Evolutionary conservation across 1,284 basidiomycete genomes (phyloP), one percentile per base, ranked within the genome.

Genomic region (Fereydounia khargensis): DNA sequence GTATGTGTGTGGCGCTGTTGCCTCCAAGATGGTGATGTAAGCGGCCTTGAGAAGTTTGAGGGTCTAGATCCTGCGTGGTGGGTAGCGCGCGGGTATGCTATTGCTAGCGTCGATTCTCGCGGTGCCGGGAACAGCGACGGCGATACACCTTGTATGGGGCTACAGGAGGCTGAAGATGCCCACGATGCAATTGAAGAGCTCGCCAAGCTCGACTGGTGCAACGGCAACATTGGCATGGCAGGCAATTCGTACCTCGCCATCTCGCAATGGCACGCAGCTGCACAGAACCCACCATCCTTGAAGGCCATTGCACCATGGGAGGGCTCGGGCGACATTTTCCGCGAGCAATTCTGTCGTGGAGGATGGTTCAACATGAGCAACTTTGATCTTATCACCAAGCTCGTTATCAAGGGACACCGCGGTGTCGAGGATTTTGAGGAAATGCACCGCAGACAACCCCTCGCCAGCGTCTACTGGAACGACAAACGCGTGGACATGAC

Each of bases 31-130:
- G 31, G 49, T 45, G 23, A 42, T 31, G 19, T 61, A 16, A 47
- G 48, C 17, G 70, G 70, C 6, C 51, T 57, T 28, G 51, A 70
- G 31, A 65, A 68, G 32, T 68, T 61, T 23, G 65, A 73, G 19
- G 51, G 59, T 23, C 23, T 67, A 35, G 77, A 79, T 18, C 68
- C 70, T 16, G 68, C 68, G 11, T 43, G 52, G 20, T 69, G 54
- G 53, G 45, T 48, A 18, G 39, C 57, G 6, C 37, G 60, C 6
- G 68, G 70, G 0, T 73, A 70, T 32, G 68, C 67, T 2, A 44
- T 70, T 16, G 46, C 67, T 30, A 66, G 60, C 28, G 50, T 68
- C 28, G 67, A 68, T 35, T 45, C 50, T 6, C 52, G 67, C 19
- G 67, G 67, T 10, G 19, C 32, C 5, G 54, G 47, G 11, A 34